phyloP scores from a whole-genome alignment of 768 basidiomycete genomes.

The Hygrocybe punicea region DNA sequence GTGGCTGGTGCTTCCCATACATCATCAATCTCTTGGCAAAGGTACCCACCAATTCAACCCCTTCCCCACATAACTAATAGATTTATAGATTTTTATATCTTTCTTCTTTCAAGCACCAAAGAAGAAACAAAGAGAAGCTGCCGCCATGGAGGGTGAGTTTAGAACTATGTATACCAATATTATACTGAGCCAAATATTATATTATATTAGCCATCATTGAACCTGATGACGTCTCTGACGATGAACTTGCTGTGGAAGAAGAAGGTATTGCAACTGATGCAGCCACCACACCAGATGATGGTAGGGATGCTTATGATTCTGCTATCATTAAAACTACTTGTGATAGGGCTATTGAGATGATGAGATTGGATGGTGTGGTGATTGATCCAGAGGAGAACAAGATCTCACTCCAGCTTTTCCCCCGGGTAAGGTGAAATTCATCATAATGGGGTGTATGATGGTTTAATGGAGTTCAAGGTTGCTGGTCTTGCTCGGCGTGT shows the following conservation, averaged over 20 bases:
- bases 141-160: too few species aligned
- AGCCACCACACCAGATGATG: conserved; percentile 12
- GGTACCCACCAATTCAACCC: conserved; percentile 16
- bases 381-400: conserved; percentile 8
- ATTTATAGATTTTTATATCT: conserved; percentile 22
- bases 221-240: conserved; percentile 4
- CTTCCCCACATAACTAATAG: conserved; percentile 1
- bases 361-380: neutral
- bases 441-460: too few species aligned
- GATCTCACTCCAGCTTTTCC: conserved; percentile 19
- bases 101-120: conserved; percentile 27
- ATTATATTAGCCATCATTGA: too few species aligned
- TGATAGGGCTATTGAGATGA: conserved; percentile 9
- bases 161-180: neutral
- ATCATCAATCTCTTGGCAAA: conserved; percentile 35
- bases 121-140: conserved; percentile 11
- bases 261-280: conserved; percentile 2
- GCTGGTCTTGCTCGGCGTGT: conserved; percentile 24
- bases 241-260: conserved; percentile 10
- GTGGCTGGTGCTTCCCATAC: conserved; percentile 29
- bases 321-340: conserved; percentile 8
- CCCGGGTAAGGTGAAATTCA: neutral
- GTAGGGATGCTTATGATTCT: conserved; percentile 18
- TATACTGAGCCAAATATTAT: neutral
- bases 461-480: conserved; percentile 7